phyloP scores from a whole-genome alignment of 176 grass and related monocot genomes.

The Oryza punctata region DNA sequence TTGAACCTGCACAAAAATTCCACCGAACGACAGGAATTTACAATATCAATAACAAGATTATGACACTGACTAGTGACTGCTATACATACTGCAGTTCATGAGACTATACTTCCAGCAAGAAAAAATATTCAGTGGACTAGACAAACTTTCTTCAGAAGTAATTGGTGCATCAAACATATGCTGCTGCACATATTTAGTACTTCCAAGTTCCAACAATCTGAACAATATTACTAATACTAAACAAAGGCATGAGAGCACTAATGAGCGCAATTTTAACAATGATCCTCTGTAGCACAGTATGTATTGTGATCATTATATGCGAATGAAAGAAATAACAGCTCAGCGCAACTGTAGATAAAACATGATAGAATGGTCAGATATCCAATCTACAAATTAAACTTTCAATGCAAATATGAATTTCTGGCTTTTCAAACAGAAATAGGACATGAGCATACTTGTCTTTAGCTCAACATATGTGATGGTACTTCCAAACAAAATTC shows the following conservation, averaged over 20 bases:
- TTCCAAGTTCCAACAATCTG: constrained; percentile 28
- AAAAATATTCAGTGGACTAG: not conserved
- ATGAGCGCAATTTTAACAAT: constrained; percentile 1
- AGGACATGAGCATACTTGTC: not conserved
- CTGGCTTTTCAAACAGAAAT: not conserved
- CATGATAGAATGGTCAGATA: constrained; percentile 21
- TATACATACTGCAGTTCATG: constrained; percentile 6
- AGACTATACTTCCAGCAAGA: not conserved
- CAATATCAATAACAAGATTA: constrained; percentile 23
- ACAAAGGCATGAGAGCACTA: not conserved
- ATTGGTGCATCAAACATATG: not conserved
- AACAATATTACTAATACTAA: not conserved
- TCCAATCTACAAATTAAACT: not conserved
- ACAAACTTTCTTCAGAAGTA: constrained; percentile 29
- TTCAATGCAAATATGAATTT: constrained; percentile 8
- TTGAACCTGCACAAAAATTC: constrained; percentile 71
- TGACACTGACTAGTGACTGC: not conserved
- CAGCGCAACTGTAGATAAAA: constrained; percentile 20
- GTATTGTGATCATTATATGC: not conserved
- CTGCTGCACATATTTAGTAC: constrained; percentile 11
- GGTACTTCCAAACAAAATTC: not conserved
- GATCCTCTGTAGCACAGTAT: constrained; percentile 6
- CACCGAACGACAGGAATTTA: constrained; percentile 26
- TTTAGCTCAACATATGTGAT: not conserved
- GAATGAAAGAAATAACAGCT: not conserved